A percentile compares a stretch with the other conserved stretches of the same genome.
Conservation (phyloP, 305 asterid genomes). For the Rubia peregrina region DNA sequence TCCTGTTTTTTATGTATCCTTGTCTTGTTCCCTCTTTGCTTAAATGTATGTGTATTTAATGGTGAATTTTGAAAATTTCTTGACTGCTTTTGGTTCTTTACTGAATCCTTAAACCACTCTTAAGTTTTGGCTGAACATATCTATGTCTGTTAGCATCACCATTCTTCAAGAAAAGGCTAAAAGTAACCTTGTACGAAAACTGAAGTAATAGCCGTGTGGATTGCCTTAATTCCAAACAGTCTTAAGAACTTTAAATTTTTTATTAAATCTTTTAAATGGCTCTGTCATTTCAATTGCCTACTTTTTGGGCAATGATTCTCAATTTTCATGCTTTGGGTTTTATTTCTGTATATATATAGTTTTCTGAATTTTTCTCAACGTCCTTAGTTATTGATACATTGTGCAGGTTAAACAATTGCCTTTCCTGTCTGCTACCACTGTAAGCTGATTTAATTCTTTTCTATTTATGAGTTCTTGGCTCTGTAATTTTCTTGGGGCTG, state of each 20-base stretch:
- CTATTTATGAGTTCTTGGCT: constrained; percentile 9
- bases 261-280: not conserved
- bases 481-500: constrained; percentile 4
- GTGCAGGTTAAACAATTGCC: constrained; percentile 46
- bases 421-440: constrained; percentile 23
- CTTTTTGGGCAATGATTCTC: not conserved
- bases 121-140: not conserved
- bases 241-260: not conserved
- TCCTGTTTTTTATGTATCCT: not conserved
- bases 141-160: not conserved
- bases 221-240: not conserved
- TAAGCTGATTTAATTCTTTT: constrained; percentile 32
- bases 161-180: not conserved
- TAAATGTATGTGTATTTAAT: not conserved
- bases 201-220: not conserved
- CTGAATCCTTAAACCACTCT: not conserved
- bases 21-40: not conserved
- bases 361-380: not conserved
- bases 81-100: not conserved
- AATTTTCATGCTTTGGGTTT: not conserved
- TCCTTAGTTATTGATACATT: constrained; percentile 15
- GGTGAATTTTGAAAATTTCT: not conserved
- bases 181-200: not conserved
- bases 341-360: not conserved
- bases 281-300: not conserved